phyloP scores from a whole-genome alignment of 2,329 filamentous ascomycete species.

The Calonectria henricotiae region DNA sequence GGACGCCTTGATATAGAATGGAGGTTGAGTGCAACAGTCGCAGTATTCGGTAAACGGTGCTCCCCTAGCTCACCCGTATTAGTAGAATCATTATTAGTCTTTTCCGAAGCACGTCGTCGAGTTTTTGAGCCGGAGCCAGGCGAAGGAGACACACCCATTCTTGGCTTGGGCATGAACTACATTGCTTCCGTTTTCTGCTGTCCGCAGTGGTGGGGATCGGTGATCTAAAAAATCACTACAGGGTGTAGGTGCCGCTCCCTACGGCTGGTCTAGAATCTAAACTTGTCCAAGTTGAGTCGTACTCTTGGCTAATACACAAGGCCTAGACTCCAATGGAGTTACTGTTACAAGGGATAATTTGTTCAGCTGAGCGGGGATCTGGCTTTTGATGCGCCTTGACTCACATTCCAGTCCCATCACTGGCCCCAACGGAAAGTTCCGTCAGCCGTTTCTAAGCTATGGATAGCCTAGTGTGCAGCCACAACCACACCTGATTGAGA shows the following conservation, averaged over 20 bases:
- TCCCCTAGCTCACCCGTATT: background rate
- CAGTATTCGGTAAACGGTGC: background rate
- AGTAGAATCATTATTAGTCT: background rate
- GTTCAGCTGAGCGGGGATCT: background rate
- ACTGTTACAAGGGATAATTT: background rate
- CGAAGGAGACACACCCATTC: background rate
- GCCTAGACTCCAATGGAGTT: background rate
- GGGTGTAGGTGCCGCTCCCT: no score
- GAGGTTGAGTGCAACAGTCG: background rate
- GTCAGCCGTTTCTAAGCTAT: background rate
- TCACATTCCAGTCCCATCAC: background rate
- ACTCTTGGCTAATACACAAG: no score
- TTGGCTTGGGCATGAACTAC: background rate
- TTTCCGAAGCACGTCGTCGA: background rate
- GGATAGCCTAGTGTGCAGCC: background rate
- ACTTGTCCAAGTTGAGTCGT: no score
- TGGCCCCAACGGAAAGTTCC: slow-evolving; percentile 9
- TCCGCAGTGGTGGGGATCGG: no score
- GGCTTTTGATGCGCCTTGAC: background rate
- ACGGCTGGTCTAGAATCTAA: no score
- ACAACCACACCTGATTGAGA: background rate
- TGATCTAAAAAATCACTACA: no score
- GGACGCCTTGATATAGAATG: background rate
- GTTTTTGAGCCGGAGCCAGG: background rate
- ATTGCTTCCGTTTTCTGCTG: no score